Base-by-base conservation (phyloP, 202 grass and related monocot genomes). In the Hordeum pubiflorum region DNA sequence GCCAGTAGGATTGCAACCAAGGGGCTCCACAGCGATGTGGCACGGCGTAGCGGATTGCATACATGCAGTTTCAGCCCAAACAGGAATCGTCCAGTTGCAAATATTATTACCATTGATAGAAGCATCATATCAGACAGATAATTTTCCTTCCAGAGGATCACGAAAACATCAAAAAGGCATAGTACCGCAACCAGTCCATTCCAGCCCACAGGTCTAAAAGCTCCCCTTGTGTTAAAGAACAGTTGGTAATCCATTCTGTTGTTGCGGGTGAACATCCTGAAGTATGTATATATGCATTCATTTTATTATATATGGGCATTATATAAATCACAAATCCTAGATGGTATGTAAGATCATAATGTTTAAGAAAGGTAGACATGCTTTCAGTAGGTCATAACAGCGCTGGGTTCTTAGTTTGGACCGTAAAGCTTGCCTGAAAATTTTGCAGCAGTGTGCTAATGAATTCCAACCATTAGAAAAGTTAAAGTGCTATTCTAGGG, bases 261-360 rank as follows among this genome's bases (percentile, higher is more conserved):
- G 73, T 43, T 62, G 57, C 37, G 57, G 21, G 13, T 62, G 74
- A 77, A 62, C 37, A 62, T 77, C 57, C 74, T 77, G 74, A 29
- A 43, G 3, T 18, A 60, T 15, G 34, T 22, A 75, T 6, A 37
- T 37, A 37, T 8, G 7, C 36, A 37, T 37, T 37, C 1, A 37
- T 37, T 37, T 37, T 7, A 37, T 37, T 37, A 37, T 37, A 37
- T 37, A 37, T 37, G 7, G 36, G 36, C 36, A 37, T 37, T 37
- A 37, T 37, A 37, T 37, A 37, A 37, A 37, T 37, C 36, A 37
- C 0, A 37, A 37, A 7, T 37, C 36, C 36, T 37, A 37, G 6
- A 37, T 37, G 36, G 36, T 37, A 6, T 37, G 36, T 37, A 8
- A 37, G 31, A 66, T 20, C 63, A 37, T 10, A 66, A 66, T 66